Base-by-base conservation (phyloP, 805 yeast species). In the Yamadazyma insecticola region DNA sequence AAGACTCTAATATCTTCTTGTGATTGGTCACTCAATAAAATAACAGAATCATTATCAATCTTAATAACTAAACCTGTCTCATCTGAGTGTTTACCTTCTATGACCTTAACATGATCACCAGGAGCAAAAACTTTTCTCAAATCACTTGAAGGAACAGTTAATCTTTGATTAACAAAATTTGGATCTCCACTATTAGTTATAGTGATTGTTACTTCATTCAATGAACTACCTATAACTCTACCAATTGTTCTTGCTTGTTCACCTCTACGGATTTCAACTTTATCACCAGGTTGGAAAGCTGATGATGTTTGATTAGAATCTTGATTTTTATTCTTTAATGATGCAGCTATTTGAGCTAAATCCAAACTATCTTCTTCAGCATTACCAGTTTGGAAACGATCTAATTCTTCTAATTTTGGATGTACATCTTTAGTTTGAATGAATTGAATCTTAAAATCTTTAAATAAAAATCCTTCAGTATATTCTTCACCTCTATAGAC, bases 31-130 rank as follows among this genome's bases (percentile, higher is more conserved):
- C 95, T 81, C 44, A 92, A 76, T 43, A 92, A 71, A 0, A 95
- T 85, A 16, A 89, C 97, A 39, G 87, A 85, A 51, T 89, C 95
- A 29, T 81, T 84, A 32, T 75, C 74, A 15, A 86, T 76, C 44
- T 78, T 72, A 24, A 92, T 88, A 30, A 92, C 95, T 63, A 92
- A 72, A 63, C 98, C 98, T 21, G 96, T 87, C 51, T 89, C 96
- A 50, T 90, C 96, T 32, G 78, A 69, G 56, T 86, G 95, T 50
- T 84, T 87, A 53, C 98, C 98, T 51, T 80, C 85, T 22, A 84
- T 74, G 19, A 90, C 92, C 36, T 95, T 80, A 14, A 92, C 96
- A 55, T 92, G 97, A 56, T 90, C 97, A 70, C 98, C 98, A 24
- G 86, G 78, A 32, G 72, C 61, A 58, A 90, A 90, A 33, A 84